Evolutionary conservation across 306 rosid species (phyloP).

Genomic region (Benincasa hispida): DNA sequence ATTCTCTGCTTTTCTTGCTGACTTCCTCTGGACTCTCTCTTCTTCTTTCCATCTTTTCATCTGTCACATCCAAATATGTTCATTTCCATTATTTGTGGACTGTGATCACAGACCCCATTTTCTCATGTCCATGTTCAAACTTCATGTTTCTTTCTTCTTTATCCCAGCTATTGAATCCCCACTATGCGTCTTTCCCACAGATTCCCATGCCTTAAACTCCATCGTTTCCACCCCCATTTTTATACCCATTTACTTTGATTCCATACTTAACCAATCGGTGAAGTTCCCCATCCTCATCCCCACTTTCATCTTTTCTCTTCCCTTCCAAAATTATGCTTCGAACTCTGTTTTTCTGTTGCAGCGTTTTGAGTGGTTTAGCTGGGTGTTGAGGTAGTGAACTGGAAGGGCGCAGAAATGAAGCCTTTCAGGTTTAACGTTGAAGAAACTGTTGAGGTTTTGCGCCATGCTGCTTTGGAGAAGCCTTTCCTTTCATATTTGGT

Average conservation of each 20-base stretch:
- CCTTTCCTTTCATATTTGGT: slow-evolving; percentile 38
- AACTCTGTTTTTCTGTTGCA: neutral
- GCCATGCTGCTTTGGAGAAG: slow-evolving; percentile 36
- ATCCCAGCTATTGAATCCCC: neutral
- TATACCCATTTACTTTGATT: neutral
- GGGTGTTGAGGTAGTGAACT: slow-evolving; percentile 28
- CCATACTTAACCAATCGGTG: neutral
- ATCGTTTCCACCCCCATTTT: neutral
- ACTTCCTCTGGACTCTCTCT: neutral
- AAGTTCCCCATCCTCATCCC: neutral
- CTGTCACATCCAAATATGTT: neutral
- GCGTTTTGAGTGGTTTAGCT: neutral
- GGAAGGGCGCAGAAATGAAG: slow-evolving; percentile 25
- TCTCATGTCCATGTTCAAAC: neutral
- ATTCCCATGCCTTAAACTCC: neutral
- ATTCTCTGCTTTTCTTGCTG: neutral
- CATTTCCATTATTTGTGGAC: neutral
- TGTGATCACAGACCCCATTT: neutral
- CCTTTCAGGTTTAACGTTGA: slow-evolving; percentile 23
- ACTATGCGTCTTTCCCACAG: neutral
- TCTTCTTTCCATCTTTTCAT: neutral
- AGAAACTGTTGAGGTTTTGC: slow-evolving; percentile 38
- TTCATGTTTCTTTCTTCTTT: neutral
- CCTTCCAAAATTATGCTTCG: neutral
- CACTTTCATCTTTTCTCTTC: neutral